phyloP scores from a whole-genome alignment of 2,329 filamentous ascomycete species.

The Colletotrichum horii region DNA sequence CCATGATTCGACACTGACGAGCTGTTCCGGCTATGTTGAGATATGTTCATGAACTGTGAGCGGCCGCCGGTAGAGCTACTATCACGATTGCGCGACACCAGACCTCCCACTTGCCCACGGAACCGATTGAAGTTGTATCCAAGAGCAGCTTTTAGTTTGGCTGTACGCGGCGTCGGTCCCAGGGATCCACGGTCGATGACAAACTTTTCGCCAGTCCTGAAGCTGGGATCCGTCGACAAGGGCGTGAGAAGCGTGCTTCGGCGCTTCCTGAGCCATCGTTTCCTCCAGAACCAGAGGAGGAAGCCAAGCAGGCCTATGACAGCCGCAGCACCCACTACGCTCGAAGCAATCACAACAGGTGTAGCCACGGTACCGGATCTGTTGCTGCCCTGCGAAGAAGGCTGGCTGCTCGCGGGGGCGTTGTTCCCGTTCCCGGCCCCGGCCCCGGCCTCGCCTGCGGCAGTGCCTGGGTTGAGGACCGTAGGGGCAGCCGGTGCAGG shows the following conservation, averaged over 20 bases:
- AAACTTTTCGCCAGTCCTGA: slow-evolving; percentile 36
- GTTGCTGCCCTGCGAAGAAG: slow-evolving; percentile 18
- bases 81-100: slow-evolving; percentile 46
- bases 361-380: slow-evolving; percentile 30
- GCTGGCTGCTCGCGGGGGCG: not conserved
- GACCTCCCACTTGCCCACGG: slow-evolving; percentile 36
- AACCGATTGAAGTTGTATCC: slow-evolving; percentile 40
- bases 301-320: slow-evolving; percentile 51
- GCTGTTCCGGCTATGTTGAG: slow-evolving; percentile 43
- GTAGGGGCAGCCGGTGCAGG: not conserved
- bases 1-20: slow-evolving; percentile 28
- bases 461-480: slow-evolving; percentile 12
- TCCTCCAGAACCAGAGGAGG: slow-evolving; percentile 56
- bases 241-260: slow-evolving; percentile 56
- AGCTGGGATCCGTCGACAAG: slow-evolving; percentile 39
- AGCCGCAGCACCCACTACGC: slow-evolving; percentile 55
- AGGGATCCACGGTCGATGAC: slow-evolving; percentile 50
- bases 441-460: slow-evolving; percentile 6
- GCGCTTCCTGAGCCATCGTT: slow-evolving; percentile 44
- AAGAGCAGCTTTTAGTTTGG: slow-evolving; percentile 45
- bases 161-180: slow-evolving; percentile 52
- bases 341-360: slow-evolving; percentile 53
- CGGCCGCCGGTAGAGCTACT: slow-evolving; percentile 31
- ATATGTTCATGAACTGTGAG: slow-evolving; percentile 52
- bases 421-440: not conserved